phyloP scores from a whole-genome alignment of 2,329 filamentous ascomycete genomes.

The Colletotrichum tanaceti region DNA sequence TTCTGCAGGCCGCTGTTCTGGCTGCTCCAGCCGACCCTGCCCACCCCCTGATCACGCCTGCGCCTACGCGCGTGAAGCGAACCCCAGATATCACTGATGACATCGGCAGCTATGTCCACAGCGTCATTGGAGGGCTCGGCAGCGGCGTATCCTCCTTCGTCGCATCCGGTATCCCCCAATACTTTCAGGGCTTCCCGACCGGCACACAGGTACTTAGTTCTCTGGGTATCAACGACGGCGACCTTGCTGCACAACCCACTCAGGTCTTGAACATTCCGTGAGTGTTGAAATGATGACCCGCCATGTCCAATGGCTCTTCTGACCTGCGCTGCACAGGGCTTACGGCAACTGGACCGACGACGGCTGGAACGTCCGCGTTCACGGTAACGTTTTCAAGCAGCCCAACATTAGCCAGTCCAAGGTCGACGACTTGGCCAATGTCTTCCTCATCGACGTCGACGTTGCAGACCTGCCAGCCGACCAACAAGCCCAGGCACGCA shows the following conservation, averaged over 20 bases:
- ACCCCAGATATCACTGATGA: slow-evolving; percentile 50
- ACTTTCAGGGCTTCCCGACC: slow-evolving; percentile 74
- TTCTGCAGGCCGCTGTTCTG: slow-evolving; percentile 37
- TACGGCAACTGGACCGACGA: slow-evolving; percentile 84
- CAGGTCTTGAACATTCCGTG: slow-evolving; percentile 77
- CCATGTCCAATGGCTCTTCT: slow-evolving; percentile 12
- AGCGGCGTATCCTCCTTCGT: slow-evolving; percentile 69
- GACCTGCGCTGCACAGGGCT: slow-evolving; percentile 49
- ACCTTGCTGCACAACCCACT: slow-evolving; percentile 72
- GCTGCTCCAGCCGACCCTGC: slow-evolving; percentile 39
- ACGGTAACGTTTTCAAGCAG: slow-evolving; percentile 85
- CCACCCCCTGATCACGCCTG: slow-evolving; percentile 46
- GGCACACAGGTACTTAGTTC: slow-evolving; percentile 70
- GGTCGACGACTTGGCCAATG: slow-evolving; percentile 75
- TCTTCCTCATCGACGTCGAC: slow-evolving; percentile 74
- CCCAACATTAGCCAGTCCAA: slow-evolving; percentile 74
- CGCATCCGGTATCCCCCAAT: slow-evolving; percentile 73
- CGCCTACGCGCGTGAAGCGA: slow-evolving; percentile 36
- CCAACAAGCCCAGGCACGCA: slow-evolving; percentile 76
- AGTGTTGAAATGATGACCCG: slow-evolving; percentile 38
- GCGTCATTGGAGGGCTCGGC: slow-evolving; percentile 63
- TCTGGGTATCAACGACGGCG: slow-evolving; percentile 67
- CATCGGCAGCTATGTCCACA: slow-evolving; percentile 62
- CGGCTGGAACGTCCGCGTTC: slow-evolving; percentile 81
- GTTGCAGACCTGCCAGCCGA: slow-evolving; percentile 68